Conservation (phyloP, 176 grass and related monocot genomes). For the Oryza officinalis region DNA sequence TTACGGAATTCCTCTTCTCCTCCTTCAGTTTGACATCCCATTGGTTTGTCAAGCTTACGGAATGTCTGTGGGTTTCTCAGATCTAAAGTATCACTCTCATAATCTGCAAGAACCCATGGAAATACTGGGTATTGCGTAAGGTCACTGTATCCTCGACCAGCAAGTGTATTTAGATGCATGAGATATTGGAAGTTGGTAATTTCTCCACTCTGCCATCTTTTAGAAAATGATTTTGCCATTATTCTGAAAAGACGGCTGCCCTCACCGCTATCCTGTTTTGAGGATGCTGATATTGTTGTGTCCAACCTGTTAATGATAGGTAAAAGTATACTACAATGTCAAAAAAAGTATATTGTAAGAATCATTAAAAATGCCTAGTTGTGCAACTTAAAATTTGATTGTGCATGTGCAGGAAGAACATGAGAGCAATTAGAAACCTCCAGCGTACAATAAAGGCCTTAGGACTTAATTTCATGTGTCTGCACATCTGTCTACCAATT, state of each 20-base stretch:
- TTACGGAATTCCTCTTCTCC: conserved; percentile 93
- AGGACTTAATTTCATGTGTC: conserved; percentile 13
- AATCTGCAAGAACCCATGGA: conserved; percentile 99
- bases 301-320: conserved; percentile 68
- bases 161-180: conserved; percentile 99
- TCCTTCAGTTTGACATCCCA: conserved; percentile 93
- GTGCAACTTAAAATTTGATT: conserved; percentile 14
- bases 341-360: background rate
- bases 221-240: conserved; percentile 92
- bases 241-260: conserved; percentile 86
- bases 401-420: background rate
- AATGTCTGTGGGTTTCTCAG: conserved; percentile 72
- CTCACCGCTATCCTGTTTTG: conserved; percentile 87
- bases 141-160: conserved; percentile 96
- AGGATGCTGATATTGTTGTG: conserved; percentile 93
- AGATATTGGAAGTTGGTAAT: conserved; percentile 99
- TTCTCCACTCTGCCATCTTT: conserved; percentile 99
- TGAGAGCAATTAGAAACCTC: conserved; percentile 3
- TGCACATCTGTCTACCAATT: conserved; percentile 1
- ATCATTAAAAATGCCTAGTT: conserved; percentile 27
- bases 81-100: conserved; percentile 88
- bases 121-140: conserved; percentile 99
- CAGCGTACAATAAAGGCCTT: background rate
- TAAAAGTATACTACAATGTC: background rate
- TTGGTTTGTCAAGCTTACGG: conserved; percentile 97